Conservation (phyloP, 139 green algal genomes). For the Coelastrella sp. region DNA sequence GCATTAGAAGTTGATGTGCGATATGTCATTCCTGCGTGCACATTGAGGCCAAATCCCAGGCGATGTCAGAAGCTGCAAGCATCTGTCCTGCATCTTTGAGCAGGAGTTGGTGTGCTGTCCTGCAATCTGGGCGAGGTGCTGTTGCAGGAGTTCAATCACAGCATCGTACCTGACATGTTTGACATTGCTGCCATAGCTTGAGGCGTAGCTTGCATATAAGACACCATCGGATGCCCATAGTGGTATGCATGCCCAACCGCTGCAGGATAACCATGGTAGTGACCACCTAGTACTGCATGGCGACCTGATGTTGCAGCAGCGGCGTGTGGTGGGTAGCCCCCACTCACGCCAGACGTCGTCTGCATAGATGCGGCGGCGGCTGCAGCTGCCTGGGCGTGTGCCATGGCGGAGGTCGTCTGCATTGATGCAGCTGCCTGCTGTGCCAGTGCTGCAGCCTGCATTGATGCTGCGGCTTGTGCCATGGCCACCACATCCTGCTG, state of each 20-base stretch:
- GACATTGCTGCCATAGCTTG: constrained; percentile 18
- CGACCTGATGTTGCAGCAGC: constrained; percentile 4
- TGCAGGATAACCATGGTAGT: not conserved
- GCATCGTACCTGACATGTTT: constrained; percentile 20
- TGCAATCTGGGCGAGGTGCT: not conserved
- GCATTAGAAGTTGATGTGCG: too few species aligned
- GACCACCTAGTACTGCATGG: not conserved
- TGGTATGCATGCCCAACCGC: constrained; percentile 18
- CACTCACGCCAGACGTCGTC: not conserved
- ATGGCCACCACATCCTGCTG: not conserved
- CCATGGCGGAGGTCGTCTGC: not conserved
- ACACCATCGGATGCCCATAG: not conserved
- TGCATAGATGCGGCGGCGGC: constrained; percentile 17
- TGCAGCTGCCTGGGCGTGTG: constrained; percentile 14
- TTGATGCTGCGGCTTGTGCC: constrained; percentile 9
- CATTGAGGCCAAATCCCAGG: too few species aligned
- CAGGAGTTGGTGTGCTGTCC: not conserved
- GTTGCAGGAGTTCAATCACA: too few species aligned
- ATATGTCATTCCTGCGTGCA: too few species aligned
- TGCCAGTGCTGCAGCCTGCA: constrained; percentile 20
- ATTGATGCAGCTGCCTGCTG: not conserved
- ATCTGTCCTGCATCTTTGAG: not conserved
- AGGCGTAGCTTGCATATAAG: not conserved
- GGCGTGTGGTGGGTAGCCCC: constrained; percentile 8
- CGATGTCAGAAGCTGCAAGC: too few species aligned